Conservation (phyloP, 805 yeast genomes). For the Starmerella etchellsii region DNA sequence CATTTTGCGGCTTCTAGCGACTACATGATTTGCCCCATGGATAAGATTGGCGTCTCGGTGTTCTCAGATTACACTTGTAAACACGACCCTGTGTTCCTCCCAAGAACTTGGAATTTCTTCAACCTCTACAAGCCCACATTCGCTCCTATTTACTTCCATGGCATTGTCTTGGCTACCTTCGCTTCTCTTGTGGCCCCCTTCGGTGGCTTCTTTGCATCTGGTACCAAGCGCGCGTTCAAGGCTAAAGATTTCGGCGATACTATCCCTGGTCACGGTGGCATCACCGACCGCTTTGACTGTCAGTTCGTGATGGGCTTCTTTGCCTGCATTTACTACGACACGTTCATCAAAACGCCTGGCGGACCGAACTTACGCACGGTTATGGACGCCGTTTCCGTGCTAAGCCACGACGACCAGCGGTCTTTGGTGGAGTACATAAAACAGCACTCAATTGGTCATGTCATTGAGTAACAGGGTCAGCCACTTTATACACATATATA, state of each 20-base stretch:
- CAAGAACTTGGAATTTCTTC: constrained; percentile 54
- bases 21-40: constrained; percentile 82
- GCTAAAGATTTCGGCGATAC: constrained; percentile 97
- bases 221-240: constrained; percentile 91
- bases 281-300: constrained; percentile 94
- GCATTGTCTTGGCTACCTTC: constrained; percentile 75
- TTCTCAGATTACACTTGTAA: constrained; percentile 59
- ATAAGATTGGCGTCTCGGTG: constrained; percentile 40
- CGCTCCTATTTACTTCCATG: constrained; percentile 85
- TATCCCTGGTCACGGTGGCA: constrained; percentile 98
- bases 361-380: constrained; percentile 50
- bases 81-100: constrained; percentile 77
- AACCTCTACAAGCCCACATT: constrained; percentile 35
- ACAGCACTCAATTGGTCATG: not conserved
- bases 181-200: constrained; percentile 96
- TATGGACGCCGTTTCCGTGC: constrained; percentile 46
- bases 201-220: constrained; percentile 96
- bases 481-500: not conserved
- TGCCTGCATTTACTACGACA: constrained; percentile 80
- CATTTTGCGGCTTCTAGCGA: constrained; percentile 49
- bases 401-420: constrained; percentile 11
- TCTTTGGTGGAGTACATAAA: constrained; percentile 1
- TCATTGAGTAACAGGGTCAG: not conserved
- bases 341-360: constrained; percentile 58
- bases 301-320: constrained; percentile 97